phyloP scores from a whole-genome alignment of 345 rosid species.

The Passiflora organensis region DNA sequence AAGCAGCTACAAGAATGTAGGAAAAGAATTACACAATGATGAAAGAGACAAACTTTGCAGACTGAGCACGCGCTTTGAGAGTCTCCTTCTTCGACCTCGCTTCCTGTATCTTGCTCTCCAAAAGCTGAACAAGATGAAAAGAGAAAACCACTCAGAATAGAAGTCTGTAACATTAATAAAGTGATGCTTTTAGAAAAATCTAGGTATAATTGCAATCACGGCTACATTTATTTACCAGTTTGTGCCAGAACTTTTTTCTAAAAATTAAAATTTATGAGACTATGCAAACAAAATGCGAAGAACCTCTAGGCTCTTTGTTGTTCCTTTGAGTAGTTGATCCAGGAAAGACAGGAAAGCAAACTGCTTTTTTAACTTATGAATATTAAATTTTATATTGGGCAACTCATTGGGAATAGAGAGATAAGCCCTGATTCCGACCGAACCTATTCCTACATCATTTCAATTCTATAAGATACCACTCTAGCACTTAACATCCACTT shows the following conservation, averaged over 20 bases:
- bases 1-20: conserved; percentile 1
- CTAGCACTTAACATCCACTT: no score
- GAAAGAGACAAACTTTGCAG: conserved; percentile 56
- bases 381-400: background rate
- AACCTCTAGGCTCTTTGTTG: no score
- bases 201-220: no score
- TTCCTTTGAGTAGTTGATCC: background rate
- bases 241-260: no score
- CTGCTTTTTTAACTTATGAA: background rate
- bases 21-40: conserved; percentile 6
- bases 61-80: conserved; percentile 85
- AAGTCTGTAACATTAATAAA: no score
- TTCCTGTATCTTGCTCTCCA: conserved; percentile 99
- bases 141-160: conserved; percentile 9
- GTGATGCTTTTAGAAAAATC: no score
- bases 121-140: conserved; percentile 58
- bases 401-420: background rate
- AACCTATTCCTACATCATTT: conserved; percentile 8
- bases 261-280: no score
- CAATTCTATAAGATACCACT: no score
- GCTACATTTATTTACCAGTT: no score
- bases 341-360: background rate
- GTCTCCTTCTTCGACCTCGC: conserved; percentile 97
- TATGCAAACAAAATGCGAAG: no score
- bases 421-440: background rate